Evolutionary conservation across 2,329 filamentous ascomycete species (phyloP).

Genomic region (Lizonia empirigonia): DNA sequence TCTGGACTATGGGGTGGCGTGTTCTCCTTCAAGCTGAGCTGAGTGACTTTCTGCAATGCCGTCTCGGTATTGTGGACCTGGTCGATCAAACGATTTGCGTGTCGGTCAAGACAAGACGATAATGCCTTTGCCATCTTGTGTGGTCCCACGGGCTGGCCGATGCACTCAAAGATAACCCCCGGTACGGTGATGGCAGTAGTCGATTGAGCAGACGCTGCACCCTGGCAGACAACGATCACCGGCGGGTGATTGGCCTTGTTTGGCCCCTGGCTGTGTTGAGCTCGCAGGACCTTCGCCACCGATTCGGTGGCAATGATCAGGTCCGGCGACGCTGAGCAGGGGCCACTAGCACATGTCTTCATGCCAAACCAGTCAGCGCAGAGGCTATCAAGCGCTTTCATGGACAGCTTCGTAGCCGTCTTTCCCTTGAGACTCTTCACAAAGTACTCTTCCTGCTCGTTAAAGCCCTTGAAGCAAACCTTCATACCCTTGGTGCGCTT

Average conservation of each 20-base stretch:
- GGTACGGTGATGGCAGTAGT: constrained; percentile 44
- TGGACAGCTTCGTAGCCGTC: constrained; percentile 35
- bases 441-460: constrained; percentile 41
- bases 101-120: constrained; percentile 41
- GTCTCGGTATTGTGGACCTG: constrained; percentile 21
- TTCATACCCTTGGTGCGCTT: constrained; percentile 40
- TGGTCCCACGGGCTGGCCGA: constrained; percentile 46
- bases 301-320: constrained; percentile 42
- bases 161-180: constrained; percentile 44
- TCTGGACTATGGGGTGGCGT: constrained; percentile 20
- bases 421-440: constrained; percentile 41
- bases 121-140: constrained; percentile 48
- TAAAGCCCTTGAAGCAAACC: constrained; percentile 43
- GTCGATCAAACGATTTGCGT: constrained; percentile 27
- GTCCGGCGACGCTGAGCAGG: constrained; percentile 26
- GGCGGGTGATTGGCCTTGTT: constrained; percentile 28
- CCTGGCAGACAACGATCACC: constrained; percentile 44
- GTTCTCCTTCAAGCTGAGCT: constrained; percentile 39
- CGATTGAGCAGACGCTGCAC: constrained; percentile 43
- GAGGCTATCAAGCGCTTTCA: constrained; percentile 41
- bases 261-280: constrained; percentile 30
- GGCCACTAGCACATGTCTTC: constrained; percentile 26
- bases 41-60: constrained; percentile 23
- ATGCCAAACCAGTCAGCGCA: constrained; percentile 47
- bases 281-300: constrained; percentile 38